These are phyloP conservation scores for Capronia coronata DNA, from an alignment of 2,329 filamentous ascomycete genomes.

Conservation along the genomic window DNA sequence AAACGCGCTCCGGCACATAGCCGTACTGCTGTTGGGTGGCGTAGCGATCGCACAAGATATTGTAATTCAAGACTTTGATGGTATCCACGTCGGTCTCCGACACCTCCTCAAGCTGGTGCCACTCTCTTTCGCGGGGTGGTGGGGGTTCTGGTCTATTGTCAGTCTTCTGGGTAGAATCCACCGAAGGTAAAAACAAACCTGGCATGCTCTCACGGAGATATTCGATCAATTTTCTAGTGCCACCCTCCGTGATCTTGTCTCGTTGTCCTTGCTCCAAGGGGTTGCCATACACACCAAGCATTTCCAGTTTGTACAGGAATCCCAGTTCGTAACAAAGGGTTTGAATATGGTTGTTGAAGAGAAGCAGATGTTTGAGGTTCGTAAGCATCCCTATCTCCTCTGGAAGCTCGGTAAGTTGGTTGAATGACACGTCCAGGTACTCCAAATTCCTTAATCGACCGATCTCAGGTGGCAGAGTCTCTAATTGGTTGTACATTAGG, in stretches of 20 bases:
- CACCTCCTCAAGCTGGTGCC: constrained; percentile 63
- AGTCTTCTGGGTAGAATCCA: constrained; percentile 11
- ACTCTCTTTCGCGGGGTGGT: constrained; percentile 68
- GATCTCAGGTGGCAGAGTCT: constrained; percentile 69
- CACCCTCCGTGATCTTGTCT: constrained; percentile 76
- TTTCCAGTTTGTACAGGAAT: constrained; percentile 78
- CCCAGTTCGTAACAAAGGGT: constrained; percentile 80
- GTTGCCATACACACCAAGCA: constrained; percentile 88
- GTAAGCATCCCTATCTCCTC: constrained; percentile 96
- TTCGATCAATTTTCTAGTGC: constrained; percentile 77
- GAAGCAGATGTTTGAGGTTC: constrained; percentile 72
- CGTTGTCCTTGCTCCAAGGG: constrained; percentile 70
- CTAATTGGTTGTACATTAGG: constrained; percentile 86
- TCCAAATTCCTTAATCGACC: constrained; percentile 74
- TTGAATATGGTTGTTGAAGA: constrained; percentile 80
- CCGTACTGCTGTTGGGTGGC: constrained; percentile 80
- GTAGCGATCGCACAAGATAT: constrained; percentile 90
- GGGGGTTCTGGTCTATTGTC: constrained; percentile 56
- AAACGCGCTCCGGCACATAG: constrained; percentile 74
- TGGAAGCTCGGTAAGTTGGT: constrained; percentile 74
- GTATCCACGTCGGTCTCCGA: constrained; percentile 54
- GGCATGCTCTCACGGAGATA: constrained; percentile 77
- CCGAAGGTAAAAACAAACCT: constrained; percentile 52
- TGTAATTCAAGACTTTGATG: constrained; percentile 86
- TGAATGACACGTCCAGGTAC: constrained; percentile 81